These are phyloP conservation scores for Aristolochia fimbriata DNA, from an alignment of 164 flowering plant genomes.

Conservation along the genomic window DNA sequence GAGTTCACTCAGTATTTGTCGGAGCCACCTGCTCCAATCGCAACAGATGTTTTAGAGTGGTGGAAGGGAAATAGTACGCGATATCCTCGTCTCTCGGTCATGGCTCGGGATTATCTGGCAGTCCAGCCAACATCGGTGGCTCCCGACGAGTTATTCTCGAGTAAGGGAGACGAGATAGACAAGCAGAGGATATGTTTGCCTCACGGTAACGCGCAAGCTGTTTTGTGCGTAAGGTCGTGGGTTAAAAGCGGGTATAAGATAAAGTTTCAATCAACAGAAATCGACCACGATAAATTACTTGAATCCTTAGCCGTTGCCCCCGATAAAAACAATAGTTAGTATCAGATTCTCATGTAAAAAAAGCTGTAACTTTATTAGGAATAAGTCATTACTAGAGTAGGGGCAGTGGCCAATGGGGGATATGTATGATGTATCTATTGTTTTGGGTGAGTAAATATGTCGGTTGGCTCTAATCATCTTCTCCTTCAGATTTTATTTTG, in stretches of 20 bases:
- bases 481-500: too few relatives aligned
- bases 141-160: conserved; percentile 66
- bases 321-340: background rate
- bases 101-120: conserved; percentile 90
- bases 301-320: conserved; percentile 17
- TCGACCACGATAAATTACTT: conserved; percentile 55
- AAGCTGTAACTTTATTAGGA: too few relatives aligned
- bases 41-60: conserved; percentile 86
- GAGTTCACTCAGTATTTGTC: conserved; percentile 85
- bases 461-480: too few relatives aligned
- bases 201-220: conserved; percentile 34
- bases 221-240: conserved; percentile 66
- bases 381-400: too few relatives aligned
- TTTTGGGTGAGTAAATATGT: too few relatives aligned
- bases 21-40: conserved; percentile 73
- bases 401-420: too few relatives aligned
- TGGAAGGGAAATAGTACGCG: conserved; percentile 82
- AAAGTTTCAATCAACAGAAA: conserved; percentile 43
- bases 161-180: conserved; percentile 65
- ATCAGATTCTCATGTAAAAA: too few relatives aligned
- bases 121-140: conserved; percentile 68
- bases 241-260: conserved; percentile 39
- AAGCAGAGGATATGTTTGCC: conserved; percentile 50
- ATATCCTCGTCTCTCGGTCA: conserved; percentile 72
- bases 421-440: too few relatives aligned